Evolutionary conservation across 345 rosid species (phyloP).

Genomic region (Anacardium occidentale): DNA sequence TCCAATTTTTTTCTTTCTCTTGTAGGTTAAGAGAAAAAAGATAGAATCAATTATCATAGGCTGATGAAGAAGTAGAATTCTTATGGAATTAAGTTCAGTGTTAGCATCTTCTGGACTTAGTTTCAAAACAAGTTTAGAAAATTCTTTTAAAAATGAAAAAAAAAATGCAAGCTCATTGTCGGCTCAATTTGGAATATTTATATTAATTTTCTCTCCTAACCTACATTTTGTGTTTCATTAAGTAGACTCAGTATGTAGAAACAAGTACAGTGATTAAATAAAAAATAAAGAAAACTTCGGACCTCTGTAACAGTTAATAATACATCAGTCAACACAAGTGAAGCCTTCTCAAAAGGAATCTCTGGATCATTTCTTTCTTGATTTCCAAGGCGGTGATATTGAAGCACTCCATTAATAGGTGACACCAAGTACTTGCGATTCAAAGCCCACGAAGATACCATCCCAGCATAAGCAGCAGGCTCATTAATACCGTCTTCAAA

Average conservation of each 20-base stretch:
- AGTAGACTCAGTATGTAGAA: not conserved
- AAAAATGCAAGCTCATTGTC: not conserved
- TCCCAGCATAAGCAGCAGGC: constrained; percentile 38
- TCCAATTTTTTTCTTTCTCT: not conserved
- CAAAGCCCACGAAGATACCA: constrained; percentile 68
- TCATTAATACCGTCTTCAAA: constrained; percentile 96
- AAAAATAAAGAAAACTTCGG: constrained; percentile 15
- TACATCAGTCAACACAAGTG: constrained; percentile 78
- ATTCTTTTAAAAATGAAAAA: too few species aligned
- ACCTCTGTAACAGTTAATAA: constrained; percentile 86
- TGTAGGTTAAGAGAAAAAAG: not conserved
- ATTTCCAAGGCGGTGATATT: constrained; percentile 95
- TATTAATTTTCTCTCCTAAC: too few species aligned
- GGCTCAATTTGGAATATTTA: too few species aligned
- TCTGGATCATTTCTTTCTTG: constrained; percentile 92
- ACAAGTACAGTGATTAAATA: not conserved
- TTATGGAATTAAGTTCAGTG: not conserved
- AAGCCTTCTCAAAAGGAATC: constrained; percentile 90
- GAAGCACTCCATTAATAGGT: constrained; percentile 88
- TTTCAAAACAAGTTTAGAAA: not conserved
- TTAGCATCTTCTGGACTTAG: too few species aligned
- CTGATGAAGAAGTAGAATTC: not conserved
- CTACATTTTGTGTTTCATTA: not conserved
- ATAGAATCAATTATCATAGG: not conserved
- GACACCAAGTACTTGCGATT: constrained; percentile 75